phyloP scores from a whole-genome alignment of 495 filamentous ascomycete genomes.

The Penicillium pancosmium region DNA sequence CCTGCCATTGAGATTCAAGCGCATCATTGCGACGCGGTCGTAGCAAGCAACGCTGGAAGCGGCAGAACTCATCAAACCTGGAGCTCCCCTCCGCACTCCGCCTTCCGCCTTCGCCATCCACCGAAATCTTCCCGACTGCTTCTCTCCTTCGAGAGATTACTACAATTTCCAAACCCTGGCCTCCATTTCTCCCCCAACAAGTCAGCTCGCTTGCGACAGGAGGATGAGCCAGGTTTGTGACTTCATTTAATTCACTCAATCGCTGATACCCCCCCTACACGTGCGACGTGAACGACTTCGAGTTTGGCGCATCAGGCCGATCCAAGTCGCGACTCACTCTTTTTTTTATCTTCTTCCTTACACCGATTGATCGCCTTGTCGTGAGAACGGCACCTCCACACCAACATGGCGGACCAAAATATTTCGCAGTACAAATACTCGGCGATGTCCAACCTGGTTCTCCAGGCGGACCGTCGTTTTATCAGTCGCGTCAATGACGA shows the following conservation, averaged over 20 bases:
- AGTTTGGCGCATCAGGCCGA: slow-evolving; percentile 41
- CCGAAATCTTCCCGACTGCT: slow-evolving; percentile 44
- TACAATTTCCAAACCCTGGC: slow-evolving; percentile 28
- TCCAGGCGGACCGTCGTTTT: slow-evolving; percentile 98
- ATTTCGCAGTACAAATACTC: slow-evolving; percentile 99
- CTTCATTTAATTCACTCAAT: slow-evolving; percentile 30
- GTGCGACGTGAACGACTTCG: slow-evolving; percentile 29
- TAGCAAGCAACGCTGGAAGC: slow-evolving; percentile 1
- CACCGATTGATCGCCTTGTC: slow-evolving; percentile 17
- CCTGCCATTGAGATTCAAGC: slow-evolving; percentile 27
- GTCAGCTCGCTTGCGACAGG: slow-evolving; percentile 37
- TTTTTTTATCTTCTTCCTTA: slow-evolving; percentile 26
- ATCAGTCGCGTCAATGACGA: slow-evolving; percentile 90
- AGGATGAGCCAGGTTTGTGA: slow-evolving; percentile 50
- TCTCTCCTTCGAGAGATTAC: slow-evolving; percentile 18
- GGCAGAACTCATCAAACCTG: slow-evolving; percentile 29
- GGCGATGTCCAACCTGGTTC: slow-evolving; percentile 99
- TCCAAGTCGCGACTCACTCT: slow-evolving; percentile 35
- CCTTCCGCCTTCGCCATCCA: slow-evolving; percentile 44
- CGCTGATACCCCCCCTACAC: slow-evolving; percentile 15
- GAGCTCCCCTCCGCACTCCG: slow-evolving; percentile 15
- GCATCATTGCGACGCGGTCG: slow-evolving; percentile 25
- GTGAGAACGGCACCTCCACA: slow-evolving; percentile 12
- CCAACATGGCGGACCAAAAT: slow-evolving; percentile 88
- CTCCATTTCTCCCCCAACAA: slow-evolving; percentile 32